These are phyloP conservation scores for Blastomyces parvus DNA, from an alignment of 2,329 filamentous ascomycete genomes.

Conservation along the genomic window DNA sequence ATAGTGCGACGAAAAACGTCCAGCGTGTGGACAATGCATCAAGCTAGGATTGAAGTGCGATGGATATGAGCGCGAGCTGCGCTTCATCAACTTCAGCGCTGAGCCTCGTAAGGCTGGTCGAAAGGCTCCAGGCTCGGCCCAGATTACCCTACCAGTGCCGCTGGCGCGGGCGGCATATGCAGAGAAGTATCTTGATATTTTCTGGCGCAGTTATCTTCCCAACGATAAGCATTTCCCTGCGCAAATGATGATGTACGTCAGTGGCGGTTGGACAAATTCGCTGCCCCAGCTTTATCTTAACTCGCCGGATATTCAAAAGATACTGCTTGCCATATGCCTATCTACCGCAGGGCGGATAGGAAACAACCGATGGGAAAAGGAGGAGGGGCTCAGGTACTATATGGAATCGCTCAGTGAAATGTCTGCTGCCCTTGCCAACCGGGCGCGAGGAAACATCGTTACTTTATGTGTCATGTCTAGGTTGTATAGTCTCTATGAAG, in stretches of 20 bases:
- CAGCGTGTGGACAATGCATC: conserved; percentile 52
- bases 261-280: conserved; percentile 10
- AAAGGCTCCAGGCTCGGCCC: neutral
- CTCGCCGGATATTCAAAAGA: conserved; percentile 8
- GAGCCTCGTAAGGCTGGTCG: conserved; percentile 23
- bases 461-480: conserved; percentile 9
- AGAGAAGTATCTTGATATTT: conserved; percentile 8
- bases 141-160: neutral
- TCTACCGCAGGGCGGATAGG: conserved; percentile 5
- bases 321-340: conserved; percentile 9
- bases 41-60: conserved; percentile 49
- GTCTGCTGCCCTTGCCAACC: conserved; percentile 6
- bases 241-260: conserved; percentile 8
- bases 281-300: conserved; percentile 7
- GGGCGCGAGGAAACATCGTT: conserved; percentile 7
- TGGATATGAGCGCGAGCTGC: conserved; percentile 53
- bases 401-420: conserved; percentile 9
- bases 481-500: conserved; percentile 9
- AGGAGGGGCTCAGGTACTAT: conserved; percentile 10
- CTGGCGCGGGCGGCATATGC: conserved; percentile 9
- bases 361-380: conserved; percentile 8
- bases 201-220: conserved; percentile 10
- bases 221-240: conserved; percentile 2
- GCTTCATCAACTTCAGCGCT: conserved; percentile 43
- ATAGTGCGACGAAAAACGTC: conserved; percentile 55